Evolutionary conservation across 805 yeast genomes (phyloP).

Genomic region (Saccharomycopsis schoenii): DNA sequence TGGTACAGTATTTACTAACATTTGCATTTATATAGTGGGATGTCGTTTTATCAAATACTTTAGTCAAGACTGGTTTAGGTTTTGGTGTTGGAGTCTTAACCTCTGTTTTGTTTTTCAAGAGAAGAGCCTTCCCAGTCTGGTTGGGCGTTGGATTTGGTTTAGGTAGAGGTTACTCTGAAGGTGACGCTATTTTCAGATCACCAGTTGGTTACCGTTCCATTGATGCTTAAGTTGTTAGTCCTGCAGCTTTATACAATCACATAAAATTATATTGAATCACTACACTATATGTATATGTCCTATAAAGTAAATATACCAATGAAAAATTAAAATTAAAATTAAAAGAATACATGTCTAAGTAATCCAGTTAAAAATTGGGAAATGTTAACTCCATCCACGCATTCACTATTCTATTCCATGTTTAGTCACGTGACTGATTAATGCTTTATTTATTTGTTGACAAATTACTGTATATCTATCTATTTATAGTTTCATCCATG

Average conservation of each 20-base stretch:
- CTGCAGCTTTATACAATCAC: not conserved
- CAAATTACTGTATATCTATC: too few species aligned
- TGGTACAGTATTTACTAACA: slow-evolving; percentile 33
- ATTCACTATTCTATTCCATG: too few species aligned
- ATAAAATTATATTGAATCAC: not conserved
- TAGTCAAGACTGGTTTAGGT: slow-evolving; percentile 93
- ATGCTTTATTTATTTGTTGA: too few species aligned
- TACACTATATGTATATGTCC: not conserved
- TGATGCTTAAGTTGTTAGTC: slow-evolving; percentile 39
- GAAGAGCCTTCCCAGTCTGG: slow-evolving; percentile 98
- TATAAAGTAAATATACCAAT: not conserved
- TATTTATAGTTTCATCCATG: too few species aligned
- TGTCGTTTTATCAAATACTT: slow-evolving; percentile 84
- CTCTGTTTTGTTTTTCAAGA: slow-evolving; percentile 79
- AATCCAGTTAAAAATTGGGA: too few species aligned
- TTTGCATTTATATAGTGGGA: slow-evolving; percentile 52
- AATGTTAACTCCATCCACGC: too few species aligned
- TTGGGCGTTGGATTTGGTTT: slow-evolving; percentile 94
- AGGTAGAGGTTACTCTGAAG: slow-evolving; percentile 97
- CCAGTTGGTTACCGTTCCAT: slow-evolving; percentile 68
- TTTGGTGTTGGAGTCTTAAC: slow-evolving; percentile 94
- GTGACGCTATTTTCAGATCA: slow-evolving; percentile 91
- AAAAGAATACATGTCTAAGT: not conserved
- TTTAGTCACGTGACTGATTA: too few species aligned
- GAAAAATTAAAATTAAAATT: not conserved